phyloP scores from a whole-genome alignment of 2,329 filamentous ascomycete species.

The Fusarium succisae region DNA sequence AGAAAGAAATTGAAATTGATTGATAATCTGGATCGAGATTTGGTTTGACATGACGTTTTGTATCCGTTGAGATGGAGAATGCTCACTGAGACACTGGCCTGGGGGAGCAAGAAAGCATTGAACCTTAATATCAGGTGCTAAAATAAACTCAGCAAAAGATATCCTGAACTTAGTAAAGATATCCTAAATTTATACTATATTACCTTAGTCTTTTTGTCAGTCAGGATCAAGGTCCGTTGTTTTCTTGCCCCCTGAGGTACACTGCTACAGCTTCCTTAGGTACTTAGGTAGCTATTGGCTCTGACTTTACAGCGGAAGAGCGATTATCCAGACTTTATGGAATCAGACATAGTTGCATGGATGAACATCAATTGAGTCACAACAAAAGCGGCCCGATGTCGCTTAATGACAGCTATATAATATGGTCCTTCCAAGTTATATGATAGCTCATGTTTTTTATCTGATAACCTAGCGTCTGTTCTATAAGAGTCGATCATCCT shows the following conservation, averaged over 20 bases:
- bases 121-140: too few species aligned
- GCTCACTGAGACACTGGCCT: neutral
- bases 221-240: too few species aligned
- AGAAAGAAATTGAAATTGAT: neutral
- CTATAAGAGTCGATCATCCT: neutral
- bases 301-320: conserved; percentile 15
- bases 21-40: conserved; percentile 6
- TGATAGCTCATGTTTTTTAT: neutral
- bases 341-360: neutral
- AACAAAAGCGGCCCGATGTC: conserved; percentile 20
- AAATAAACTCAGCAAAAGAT: too few species aligned
- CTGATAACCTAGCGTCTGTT: neutral
- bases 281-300: neutral
- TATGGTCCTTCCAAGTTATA: too few species aligned
- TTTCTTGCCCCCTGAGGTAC: too few species aligned
- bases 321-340: conserved; percentile 31
- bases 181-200: too few species aligned
- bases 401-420: conserved; percentile 8
- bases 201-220: too few species aligned
- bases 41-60: conserved; percentile 20
- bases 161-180: too few species aligned
- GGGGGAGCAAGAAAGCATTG: too few species aligned
- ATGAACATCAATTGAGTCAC: conserved; percentile 22
- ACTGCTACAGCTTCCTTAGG: neutral
- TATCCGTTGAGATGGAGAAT: neutral